A percentile compares a stretch with the other conserved stretches of the same genome.
Conservation (phyloP, 2,329 filamentous ascomycete genomes). For the Curvularia eragrostidis region DNA sequence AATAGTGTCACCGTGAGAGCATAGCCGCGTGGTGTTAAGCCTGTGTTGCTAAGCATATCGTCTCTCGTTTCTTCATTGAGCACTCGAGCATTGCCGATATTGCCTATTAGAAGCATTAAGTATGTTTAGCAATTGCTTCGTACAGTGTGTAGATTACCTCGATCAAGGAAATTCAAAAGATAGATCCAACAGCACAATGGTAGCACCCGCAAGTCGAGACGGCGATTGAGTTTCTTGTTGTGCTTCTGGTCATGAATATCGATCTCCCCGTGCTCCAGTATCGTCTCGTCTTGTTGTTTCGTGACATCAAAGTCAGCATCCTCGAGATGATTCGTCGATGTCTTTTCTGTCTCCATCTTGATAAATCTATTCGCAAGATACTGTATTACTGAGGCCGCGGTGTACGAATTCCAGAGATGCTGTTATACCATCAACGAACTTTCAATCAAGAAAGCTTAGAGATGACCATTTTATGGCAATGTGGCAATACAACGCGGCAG, state of each 20-base stretch:
- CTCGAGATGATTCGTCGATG: not conserved
- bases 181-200: too few relatives aligned
- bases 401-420: not conserved
- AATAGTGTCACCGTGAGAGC: slow-evolving; percentile 53
- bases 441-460: not conserved
- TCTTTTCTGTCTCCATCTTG: slow-evolving; percentile 3
- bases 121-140: too few relatives aligned
- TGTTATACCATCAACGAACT: too few relatives aligned
- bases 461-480: not conserved
- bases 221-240: too few relatives aligned
- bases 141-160: too few relatives aligned
- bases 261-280: too few relatives aligned
- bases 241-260: too few relatives aligned
- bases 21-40: slow-evolving; percentile 61
- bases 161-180: too few relatives aligned
- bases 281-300: too few relatives aligned
- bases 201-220: too few relatives aligned
- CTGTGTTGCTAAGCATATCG: slow-evolving; percentile 66
- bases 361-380: not conserved
- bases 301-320: not conserved
- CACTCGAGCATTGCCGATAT: slow-evolving; percentile 68
- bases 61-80: slow-evolving; percentile 65
- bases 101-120: too few relatives aligned
- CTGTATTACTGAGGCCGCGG: not conserved
- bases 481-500: not conserved